A percentile compares a stretch with the other conserved stretches of the same genome.
phyloP scores from a whole-genome alignment of 257 asterid species.

The Nicotiana knightiana region DNA sequence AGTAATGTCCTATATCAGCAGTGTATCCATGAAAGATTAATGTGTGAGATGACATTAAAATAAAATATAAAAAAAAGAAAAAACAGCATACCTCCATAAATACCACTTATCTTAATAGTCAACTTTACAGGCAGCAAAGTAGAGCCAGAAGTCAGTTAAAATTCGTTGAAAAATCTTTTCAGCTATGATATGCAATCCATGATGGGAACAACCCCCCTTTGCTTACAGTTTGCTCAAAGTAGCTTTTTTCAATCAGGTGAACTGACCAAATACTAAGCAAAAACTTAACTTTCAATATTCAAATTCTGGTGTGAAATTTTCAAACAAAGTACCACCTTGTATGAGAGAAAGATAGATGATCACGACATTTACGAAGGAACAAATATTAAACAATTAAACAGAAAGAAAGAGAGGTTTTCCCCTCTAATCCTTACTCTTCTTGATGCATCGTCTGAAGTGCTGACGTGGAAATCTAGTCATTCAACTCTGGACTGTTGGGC shows the following conservation, averaged over 20 bases:
- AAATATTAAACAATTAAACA: background rate
- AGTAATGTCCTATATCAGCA: background rate
- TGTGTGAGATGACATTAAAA: background rate
- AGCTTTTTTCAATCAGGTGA: slow-evolving; percentile 23
- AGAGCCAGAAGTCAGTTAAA: slow-evolving; percentile 22
- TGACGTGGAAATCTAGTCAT: slow-evolving; percentile 17
- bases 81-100: slow-evolving; percentile 10
- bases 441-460: slow-evolving; percentile 8
- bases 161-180: slow-evolving; percentile 41
- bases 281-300: slow-evolving; percentile 7
- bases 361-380: slow-evolving; percentile 12
- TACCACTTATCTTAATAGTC: slow-evolving; percentile 13
- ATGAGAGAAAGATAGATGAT: slow-evolving; percentile 12
- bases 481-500: slow-evolving; percentile 16
- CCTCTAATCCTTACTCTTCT: slow-evolving; percentile 18
- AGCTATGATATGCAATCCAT: slow-evolving; percentile 16
- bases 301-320: slow-evolving; percentile 9
- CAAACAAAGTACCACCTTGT: slow-evolving; percentile 28
- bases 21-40: background rate
- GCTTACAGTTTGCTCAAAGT: slow-evolving; percentile 37
- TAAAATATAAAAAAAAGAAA: slow-evolving; percentile 6
- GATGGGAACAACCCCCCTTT: slow-evolving; percentile 22
- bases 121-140: slow-evolving; percentile 5
- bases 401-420: background rate
- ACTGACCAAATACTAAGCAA: slow-evolving; percentile 17